Evolutionary conservation across 305 asterid species (phyloP), one percentile per base, ranked within the genome.

Genomic region (Ajuga reptans): DNA sequence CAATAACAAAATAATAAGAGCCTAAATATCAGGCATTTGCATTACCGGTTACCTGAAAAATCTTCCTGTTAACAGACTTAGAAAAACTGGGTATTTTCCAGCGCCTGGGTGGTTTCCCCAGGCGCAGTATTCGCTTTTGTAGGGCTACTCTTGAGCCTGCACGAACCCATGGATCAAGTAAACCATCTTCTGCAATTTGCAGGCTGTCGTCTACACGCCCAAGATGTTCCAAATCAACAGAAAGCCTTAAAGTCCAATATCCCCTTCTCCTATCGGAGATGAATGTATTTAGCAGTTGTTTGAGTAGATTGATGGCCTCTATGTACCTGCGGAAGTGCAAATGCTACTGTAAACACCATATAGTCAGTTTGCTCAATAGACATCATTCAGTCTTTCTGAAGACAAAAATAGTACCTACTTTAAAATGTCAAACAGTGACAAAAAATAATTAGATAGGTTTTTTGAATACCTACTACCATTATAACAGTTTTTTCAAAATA

Each of bases 41-140:
- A 54, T 29, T 66, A 66, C 8, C 45, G 53, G 64, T 59, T 72
- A 89, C 99, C 97, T 93, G 97, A 34, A 73, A 51, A 69, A 90
- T 90, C 85, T 87, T 90, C 84, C 91, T 77, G 72, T 80, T 83
- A 61, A 90, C 70, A 69, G 86, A 81, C 49, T 75, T 74, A 4
- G 91, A 82, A 70, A 66, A 93, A 66, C 79, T 79, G 68, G 99
- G 99, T 66, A 74, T 74, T 84, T 86, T 91, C 99, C 99, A 93
- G 37, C 97, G 95, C 74, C 99, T 78, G 5, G 99, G 99, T 66
- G 99, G 99, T 82, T 87, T 93, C 16, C 97, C 97, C 78, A 90
- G 64, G 58, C 97, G 85, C 37, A 90, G 64, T 39, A 93, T 91
- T 61, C 96, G 85, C 75, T 85, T 86, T 71, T 93, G 96, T 58